phyloP scores from a whole-genome alignment of 805 yeast species.

The Candida pseudofarinosa region DNA sequence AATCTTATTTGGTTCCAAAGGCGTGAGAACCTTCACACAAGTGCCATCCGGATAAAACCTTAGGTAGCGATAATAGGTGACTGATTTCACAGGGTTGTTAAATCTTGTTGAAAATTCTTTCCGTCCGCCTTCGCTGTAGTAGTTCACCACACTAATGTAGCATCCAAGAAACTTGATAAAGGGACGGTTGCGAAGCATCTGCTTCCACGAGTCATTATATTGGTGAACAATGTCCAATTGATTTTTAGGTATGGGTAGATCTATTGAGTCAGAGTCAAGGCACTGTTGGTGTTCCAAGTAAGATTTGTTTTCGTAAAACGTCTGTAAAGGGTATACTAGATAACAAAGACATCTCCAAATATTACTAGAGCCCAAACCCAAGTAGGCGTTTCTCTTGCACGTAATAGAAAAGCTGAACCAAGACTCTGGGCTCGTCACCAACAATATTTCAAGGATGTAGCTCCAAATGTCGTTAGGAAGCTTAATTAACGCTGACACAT shows the following conservation, averaged over 20 bases:
- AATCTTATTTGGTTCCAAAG: conserved; percentile 65
- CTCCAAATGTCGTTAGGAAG: conserved; percentile 57
- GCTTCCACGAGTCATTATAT: conserved; percentile 36
- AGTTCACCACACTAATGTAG: conserved; percentile 80
- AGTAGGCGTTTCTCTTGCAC: conserved; percentile 52
- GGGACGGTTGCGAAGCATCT: conserved; percentile 64
- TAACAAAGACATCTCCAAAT: conserved; percentile 51
- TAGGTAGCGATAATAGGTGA: conserved; percentile 83
- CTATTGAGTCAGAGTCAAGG: conserved; percentile 43
- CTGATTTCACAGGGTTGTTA: conserved; percentile 73
- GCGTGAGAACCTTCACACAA: conserved; percentile 64
- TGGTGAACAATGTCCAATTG: conserved; percentile 26
- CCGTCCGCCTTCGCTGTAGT: conserved; percentile 77
- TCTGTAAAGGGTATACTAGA: conserved; percentile 51
- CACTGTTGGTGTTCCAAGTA: conserved; percentile 23
- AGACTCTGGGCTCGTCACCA: conserved; percentile 50
- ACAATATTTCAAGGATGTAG: conserved; percentile 45
- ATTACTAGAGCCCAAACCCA: conserved; percentile 51
- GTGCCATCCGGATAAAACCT: conserved; percentile 79
- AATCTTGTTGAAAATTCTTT: conserved; percentile 63
- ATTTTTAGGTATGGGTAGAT: conserved; percentile 30
- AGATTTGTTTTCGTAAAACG: conserved; percentile 43
- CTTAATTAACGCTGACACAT: conserved; percentile 34
- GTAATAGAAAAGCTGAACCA: conserved; percentile 62
- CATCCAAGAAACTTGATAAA: conserved; percentile 77